These are phyloP conservation scores for Aegilops bicornis DNA, from an alignment of 176 grass and related monocot species.

Conservation along the genomic window DNA sequence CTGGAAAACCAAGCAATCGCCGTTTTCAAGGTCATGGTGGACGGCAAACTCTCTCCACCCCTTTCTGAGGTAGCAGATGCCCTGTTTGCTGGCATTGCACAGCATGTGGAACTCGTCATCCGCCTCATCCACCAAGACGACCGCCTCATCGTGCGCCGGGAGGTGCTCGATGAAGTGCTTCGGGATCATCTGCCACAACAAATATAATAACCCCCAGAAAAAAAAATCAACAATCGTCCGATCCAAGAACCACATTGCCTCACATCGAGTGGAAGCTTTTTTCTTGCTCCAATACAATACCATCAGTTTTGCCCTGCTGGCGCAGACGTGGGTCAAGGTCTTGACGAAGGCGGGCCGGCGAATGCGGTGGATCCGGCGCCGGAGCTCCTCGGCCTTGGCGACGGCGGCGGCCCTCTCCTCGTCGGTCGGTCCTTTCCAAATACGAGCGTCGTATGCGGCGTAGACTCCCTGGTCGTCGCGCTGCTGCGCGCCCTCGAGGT, in stretches of 20 bases:
- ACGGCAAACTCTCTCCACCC: slow-evolving; percentile 75
- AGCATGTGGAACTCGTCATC: slow-evolving; percentile 35
- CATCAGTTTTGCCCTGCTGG: neutral
- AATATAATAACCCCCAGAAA: neutral
- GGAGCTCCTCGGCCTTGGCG: neutral
- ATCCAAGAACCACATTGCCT: neutral
- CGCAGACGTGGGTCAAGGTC: neutral
- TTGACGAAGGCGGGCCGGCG: neutral
- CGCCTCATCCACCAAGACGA: slow-evolving; percentile 54
- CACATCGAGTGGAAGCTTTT: neutral
- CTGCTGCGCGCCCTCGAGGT: too few relatives aligned
- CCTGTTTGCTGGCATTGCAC: slow-evolving; percentile 49
- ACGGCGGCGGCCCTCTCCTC: neutral
- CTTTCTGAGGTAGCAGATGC: slow-evolving; percentile 30
- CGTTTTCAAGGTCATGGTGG: slow-evolving; percentile 62
- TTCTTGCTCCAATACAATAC: neutral
- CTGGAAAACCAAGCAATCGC: slow-evolving; percentile 70
- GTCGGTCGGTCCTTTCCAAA: neutral
- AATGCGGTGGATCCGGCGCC: neutral
- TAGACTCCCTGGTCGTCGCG: neutral
- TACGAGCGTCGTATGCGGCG: neutral
- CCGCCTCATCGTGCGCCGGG: slow-evolving; percentile 42
- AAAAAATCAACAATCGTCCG: neutral
- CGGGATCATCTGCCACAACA: slow-evolving; percentile 44
- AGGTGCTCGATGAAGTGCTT: slow-evolving; percentile 41